Evolutionary conservation across 192 early-diverging fungal genomes (phyloP), one percentile per base, ranked within the genome.

Genomic region (Cladochytrium replicatum): DNA sequence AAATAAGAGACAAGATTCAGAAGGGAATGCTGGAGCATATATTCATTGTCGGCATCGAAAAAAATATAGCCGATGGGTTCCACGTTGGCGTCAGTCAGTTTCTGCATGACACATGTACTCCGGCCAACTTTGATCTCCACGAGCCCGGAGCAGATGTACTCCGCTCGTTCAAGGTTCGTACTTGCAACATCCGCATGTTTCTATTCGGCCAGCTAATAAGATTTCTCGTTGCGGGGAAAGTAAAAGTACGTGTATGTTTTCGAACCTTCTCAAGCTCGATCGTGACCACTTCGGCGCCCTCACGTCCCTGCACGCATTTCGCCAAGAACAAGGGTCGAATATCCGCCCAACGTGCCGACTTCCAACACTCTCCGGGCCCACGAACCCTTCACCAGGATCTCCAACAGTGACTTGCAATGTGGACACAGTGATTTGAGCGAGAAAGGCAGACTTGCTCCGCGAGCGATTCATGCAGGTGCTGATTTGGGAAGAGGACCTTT

Each of bases 1-100:
- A n/a, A n/a, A n/a, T n/a, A n/a, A n/a, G n/a, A n/a, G n/a, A n/a
- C n/a, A n/a, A n/a, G n/a, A n/a, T n/a, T n/a, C n/a, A n/a, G n/a
- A n/a, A n/a, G n/a, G 43, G 19, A 11, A 15, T 15, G 26, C 9
- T 24, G 19, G 26, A 7, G 19, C 43, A 22, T 43, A 43, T 32
- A 6, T 19, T 48, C 8, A n/a, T 48, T 48, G 26, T 48, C 46
- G 27, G 46, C 46, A 19, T 48, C 46, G 9, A 48, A 13, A 32
- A 48, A 48, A 11, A 48, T 19, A 48, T 41, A 48, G 26, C 41
- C 46, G 26, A 48, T 41, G 7, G 27, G 11, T 11, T 23, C 29
- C 6, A 25, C 46, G n/a, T 48, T 32, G 6, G 7, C 8, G 26
- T 22, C 19, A 7, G 41, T 11, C 7, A 9, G 9, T 19, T 31